Base-by-base conservation (phyloP, 129 eudicot genomes). In the Helichrysum umbraculigerum region DNA sequence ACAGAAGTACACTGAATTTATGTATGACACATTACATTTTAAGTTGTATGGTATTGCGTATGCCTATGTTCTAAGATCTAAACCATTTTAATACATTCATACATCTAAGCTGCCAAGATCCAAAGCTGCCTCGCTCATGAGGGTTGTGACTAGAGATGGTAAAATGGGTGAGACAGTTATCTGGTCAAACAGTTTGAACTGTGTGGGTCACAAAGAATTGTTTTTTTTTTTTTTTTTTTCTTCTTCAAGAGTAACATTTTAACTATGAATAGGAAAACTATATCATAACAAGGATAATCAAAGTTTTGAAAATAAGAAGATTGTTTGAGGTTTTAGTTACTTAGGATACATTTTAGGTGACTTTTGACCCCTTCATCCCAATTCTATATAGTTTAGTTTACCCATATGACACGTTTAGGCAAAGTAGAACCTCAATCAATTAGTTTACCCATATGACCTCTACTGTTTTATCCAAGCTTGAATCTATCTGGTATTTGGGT, bases 391-490 rank as follows among this genome's bases (percentile, higher is more conserved):
- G 17, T 47, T 47, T 47, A 47, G 17, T 47, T 47, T 47, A 11
- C n/a, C 54, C 54, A 14, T 47, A 47, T 12, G 54, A 47, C 54
- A n/a, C 17, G n/a, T 47, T 47, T 47, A 47, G 54, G 54, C n/a
- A 47, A 47, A 47, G 54, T 47, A 47, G 54, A 14, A 12, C 54
- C 54, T 17, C 54, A 47, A 47, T 47, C 6, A 1, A 47, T 3
- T 17, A 3, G n/a, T 47, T 12, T 47, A 47, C n/a, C 12, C 54
- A 3, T 47, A 47, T 47, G 54, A 42, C 78, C 30, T 96, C 97
- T 7, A 90, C 86, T 65, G 87, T 88, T 82, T 88, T 86, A 79
- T 93, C 98, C 64, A 93, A 47, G n/a, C 54, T 47, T 47, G 96
- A 66, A 85, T 81, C 73, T 88, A 95, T 81, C 97, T 83, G 15